Evolutionary conservation across 306 rosid genomes (phyloP).

Genomic region (Dryas alaskensis): DNA sequence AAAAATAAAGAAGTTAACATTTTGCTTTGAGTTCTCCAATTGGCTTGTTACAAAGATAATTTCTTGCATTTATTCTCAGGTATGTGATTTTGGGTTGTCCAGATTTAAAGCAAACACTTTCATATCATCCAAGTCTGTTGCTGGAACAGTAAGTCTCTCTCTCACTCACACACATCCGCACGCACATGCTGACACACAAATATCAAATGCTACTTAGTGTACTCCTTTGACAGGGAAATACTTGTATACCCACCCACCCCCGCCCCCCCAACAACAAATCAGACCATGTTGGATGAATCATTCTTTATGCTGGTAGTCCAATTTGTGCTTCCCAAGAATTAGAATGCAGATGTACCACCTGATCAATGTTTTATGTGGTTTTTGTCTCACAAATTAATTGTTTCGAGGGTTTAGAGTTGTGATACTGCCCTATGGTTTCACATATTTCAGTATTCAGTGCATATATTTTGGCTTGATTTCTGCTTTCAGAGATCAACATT

Average conservation of each 20-base stretch:
- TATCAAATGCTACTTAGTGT: too few species aligned
- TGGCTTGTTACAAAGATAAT: constrained; percentile 6
- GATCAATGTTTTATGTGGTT: neutral
- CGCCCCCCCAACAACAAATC: neutral
- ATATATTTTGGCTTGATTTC: neutral
- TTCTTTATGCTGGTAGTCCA: neutral
- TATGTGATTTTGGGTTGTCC: constrained; percentile 94
- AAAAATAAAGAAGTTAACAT: neutral
- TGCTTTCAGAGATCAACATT: neutral
- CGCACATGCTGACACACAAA: neutral
- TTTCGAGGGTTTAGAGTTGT: too few species aligned
- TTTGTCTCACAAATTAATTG: neutral
- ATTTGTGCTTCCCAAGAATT: neutral
- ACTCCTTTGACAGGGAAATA: too few species aligned
- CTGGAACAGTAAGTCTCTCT: constrained; percentile 79
- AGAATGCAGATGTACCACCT: neutral
- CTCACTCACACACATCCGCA: neutral
- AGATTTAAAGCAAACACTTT: constrained; percentile 92
- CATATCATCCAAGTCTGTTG: constrained; percentile 89
- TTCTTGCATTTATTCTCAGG: constrained; percentile 44
- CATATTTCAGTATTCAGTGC: too few species aligned
- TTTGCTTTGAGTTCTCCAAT: constrained; percentile 12
- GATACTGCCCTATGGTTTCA: too few species aligned
- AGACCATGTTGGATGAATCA: neutral
- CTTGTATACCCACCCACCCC: too few species aligned